Conservation (phyloP, 2,329 filamentous ascomycete genomes). For the Nannizziopsis barbatae region DNA sequence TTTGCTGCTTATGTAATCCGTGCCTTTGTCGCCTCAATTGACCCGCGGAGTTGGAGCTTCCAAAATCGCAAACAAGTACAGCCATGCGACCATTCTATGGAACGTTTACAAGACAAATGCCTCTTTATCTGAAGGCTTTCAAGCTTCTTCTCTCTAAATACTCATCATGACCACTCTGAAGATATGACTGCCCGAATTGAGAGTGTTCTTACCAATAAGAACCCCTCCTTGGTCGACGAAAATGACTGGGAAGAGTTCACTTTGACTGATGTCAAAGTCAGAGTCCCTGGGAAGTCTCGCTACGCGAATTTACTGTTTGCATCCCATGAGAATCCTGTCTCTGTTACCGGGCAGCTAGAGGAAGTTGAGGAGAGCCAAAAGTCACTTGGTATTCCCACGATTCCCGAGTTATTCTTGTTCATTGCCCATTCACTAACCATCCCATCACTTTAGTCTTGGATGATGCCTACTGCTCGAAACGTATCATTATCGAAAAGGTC, state of each 20-base stretch:
- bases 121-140: conserved; percentile 1
- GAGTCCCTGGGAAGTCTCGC: conserved; percentile 38
- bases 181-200: conserved; percentile 38
- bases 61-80: neutral
- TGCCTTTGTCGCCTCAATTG: too few relatives aligned
- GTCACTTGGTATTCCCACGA: conserved; percentile 27
- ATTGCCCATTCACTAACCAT: neutral
- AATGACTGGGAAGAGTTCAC: conserved; percentile 52
- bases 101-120: conserved; percentile 5
- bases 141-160: conserved; percentile 6
- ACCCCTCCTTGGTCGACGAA: conserved; percentile 37
- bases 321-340: conserved; percentile 44
- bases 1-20: neutral
- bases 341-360: conserved; percentile 43
- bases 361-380: conserved; percentile 36
- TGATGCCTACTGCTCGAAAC: conserved; percentile 30
- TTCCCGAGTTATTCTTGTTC: neutral
- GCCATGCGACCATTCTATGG: neutral
- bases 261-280: conserved; percentile 45
- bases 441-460: conserved; percentile 26
- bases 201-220: conserved; percentile 35
- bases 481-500: conserved; percentile 39
- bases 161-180: conserved; percentile 27
- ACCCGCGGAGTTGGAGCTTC: neutral
- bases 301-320: conserved; percentile 47